Percentiles rank a stretch among this genome's conserved stretches.
Evolutionary conservation across 495 filamentous ascomycete genomes (phyloP).

Genomic region (Glarea lozoyensis): DNA sequence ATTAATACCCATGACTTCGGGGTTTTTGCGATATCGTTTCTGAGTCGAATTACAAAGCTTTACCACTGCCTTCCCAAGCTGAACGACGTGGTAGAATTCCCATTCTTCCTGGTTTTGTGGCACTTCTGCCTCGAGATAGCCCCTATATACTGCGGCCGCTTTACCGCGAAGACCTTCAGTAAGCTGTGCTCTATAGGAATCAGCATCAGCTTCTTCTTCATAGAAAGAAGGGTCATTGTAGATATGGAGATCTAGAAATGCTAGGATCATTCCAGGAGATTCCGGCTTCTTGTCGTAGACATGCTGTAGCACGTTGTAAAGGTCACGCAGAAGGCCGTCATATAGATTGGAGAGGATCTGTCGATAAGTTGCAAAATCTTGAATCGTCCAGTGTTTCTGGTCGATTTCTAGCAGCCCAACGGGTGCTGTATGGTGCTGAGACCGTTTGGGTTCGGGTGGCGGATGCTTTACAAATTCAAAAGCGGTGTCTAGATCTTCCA

Average conservation of each 20-base stretch:
- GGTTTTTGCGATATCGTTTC: slow-evolving; percentile 84
- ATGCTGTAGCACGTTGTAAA: slow-evolving; percentile 77
- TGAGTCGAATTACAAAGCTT: slow-evolving; percentile 76
- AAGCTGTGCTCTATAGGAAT: slow-evolving; percentile 60
- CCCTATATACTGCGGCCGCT: slow-evolving; percentile 65
- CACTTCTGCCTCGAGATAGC: slow-evolving; percentile 61
- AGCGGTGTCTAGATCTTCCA: slow-evolving; percentile 71
- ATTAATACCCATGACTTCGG: slow-evolving; percentile 83
- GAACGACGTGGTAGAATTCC: slow-evolving; percentile 79
- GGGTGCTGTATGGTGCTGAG: slow-evolving; percentile 40
- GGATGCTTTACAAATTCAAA: slow-evolving; percentile 74
- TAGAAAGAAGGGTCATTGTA: slow-evolving; percentile 69
- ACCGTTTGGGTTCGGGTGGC: slow-evolving; percentile 46
- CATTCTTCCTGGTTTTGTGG: slow-evolving; percentile 68
- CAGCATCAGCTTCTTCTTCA: slow-evolving; percentile 54
- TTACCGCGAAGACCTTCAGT: slow-evolving; percentile 61
- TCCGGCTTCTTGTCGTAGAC: slow-evolving; percentile 86
- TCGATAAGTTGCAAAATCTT: slow-evolving; percentile 68
- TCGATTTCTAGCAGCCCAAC: slow-evolving; percentile 35
- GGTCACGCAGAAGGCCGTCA: slow-evolving; percentile 75
- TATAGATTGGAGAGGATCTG: slow-evolving; percentile 66
- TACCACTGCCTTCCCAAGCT: slow-evolving; percentile 76
- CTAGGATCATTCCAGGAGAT: slow-evolving; percentile 67
- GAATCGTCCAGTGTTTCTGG: slow-evolving; percentile 62
- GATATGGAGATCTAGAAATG: slow-evolving; percentile 76